Percentiles rank a stretch among this genome's conserved stretches.
phyloP scores from a whole-genome alignment of 1,284 basidiomycete species.

The Cryptococcus sp. region DNA sequence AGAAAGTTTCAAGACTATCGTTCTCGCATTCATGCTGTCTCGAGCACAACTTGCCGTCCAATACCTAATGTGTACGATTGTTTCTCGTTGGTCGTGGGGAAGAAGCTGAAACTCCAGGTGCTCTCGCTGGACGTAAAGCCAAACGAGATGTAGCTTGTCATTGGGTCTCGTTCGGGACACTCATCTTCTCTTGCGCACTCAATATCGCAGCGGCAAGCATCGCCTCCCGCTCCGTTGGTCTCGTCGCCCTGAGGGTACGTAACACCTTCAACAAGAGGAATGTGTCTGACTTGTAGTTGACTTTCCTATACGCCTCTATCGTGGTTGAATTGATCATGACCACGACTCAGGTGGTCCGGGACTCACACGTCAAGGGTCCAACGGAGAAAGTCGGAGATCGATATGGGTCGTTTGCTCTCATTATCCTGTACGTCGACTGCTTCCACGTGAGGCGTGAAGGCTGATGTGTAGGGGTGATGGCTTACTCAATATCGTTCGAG shows the following conservation, averaged over 20 bases:
- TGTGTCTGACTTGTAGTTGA: constrained; percentile 9
- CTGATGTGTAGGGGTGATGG: constrained; percentile 24
- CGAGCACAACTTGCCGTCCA: constrained; percentile 20
- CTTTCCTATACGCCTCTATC: constrained; percentile 25
- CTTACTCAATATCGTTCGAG: constrained; percentile 18
- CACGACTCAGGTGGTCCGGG: neutral
- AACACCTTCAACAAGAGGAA: neutral
- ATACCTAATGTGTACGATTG: constrained; percentile 19
- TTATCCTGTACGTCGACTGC: constrained; percentile 24
- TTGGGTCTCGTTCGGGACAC: neutral
- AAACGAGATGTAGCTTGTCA: constrained; percentile 3
- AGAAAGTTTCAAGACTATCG: constrained; percentile 25
- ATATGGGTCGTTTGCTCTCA: constrained; percentile 31
- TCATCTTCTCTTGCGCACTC: constrained; percentile 14
- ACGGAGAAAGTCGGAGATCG: constrained; percentile 4
- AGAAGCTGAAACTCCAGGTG: neutral
- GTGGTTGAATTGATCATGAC: constrained; percentile 14
- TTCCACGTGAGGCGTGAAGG: neutral
- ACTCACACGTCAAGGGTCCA: neutral
- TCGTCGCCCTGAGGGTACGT: constrained; percentile 17
- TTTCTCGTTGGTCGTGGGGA: too few species aligned
- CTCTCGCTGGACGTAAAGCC: constrained; percentile 1
- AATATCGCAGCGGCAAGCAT: constrained; percentile 14
- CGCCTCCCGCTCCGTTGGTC: constrained; percentile 7
- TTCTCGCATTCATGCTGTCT: constrained; percentile 14